Evolutionary conservation across 2,329 filamentous ascomycete genomes (phyloP), one percentile per base, ranked within the genome.

Genomic region (Trichoderma sp.): DNA sequence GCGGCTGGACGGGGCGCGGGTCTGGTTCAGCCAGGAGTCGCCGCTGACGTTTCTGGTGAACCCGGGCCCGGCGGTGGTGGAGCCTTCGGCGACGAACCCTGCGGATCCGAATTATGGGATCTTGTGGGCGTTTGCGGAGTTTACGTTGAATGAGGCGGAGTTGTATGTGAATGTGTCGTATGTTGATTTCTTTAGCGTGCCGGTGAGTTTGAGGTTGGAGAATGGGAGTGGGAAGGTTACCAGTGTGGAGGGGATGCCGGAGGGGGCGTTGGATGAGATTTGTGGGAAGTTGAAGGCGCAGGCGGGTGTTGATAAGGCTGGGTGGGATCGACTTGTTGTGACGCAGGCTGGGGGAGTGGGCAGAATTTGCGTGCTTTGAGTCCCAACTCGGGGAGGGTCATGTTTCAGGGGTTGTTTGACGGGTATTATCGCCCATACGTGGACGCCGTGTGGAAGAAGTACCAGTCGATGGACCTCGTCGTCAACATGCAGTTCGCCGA

Each of bases 141-240:
- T 93, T 79, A 93, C 91, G 18, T 93, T 89, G 83, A 93, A 93
- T 82, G 79, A 83, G 45, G 80, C 82, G 38, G 87, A 93, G 82
- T 83, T 93, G 6, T 94, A 90, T 80, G 91, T 89, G 79, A 93
- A 93, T 79, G 91, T 95, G 79, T 91, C 88, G 77, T 92, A 93
- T 81, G 94, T 95, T 71, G 93, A 95, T 85, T 95, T 95, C 83
- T 89, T 95, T 77, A 86, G 86, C 79, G 81, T 93, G 78, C 91
- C 92, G n/a, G 88, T 93, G 69, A 88, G 89, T 1, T 86, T 92
- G 77, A 81, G 83, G 76, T 87, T 92, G 63, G 83, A 83, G 73
- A 88, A 87, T 76, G 85, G 85, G 24, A 31, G 81, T 83, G 62
- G 89, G 88, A 77, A 78, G 12, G 80, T 84, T 21, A 86, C 87